Evolutionary conservation across 108 stramenopile genomes (phyloP).

Genomic region (Fragilaria radians): DNA sequence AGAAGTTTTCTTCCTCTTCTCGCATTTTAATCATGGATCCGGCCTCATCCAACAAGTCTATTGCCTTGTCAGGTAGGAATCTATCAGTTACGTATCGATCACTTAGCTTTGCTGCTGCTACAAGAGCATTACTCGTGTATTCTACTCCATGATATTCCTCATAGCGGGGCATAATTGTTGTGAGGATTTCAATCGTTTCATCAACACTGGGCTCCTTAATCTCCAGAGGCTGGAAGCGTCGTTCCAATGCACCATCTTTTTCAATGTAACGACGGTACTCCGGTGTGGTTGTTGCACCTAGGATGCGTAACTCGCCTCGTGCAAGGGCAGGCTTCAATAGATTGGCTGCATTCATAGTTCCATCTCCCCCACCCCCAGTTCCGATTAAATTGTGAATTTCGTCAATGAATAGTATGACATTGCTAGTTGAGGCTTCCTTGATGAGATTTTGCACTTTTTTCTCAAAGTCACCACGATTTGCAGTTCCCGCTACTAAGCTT

Average conservation of each 20-base stretch:
- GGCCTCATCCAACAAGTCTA: constrained; percentile 95
- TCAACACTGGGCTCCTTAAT: constrained; percentile 79
- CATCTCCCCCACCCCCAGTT: constrained; percentile 85
- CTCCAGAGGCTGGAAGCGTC: constrained; percentile 80
- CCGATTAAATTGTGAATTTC: constrained; percentile 80
- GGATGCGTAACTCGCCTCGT: constrained; percentile 59
- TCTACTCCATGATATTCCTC: constrained; percentile 73
- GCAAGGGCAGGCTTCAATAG: constrained; percentile 86
- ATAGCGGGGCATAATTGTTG: constrained; percentile 64
- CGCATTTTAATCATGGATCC: constrained; percentile 84
- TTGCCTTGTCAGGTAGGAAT: constrained; percentile 78
- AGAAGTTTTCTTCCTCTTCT: constrained; percentile 48
- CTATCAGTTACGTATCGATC: constrained; percentile 70
- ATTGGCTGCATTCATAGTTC: constrained; percentile 86
- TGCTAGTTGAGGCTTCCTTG: constrained; percentile 51
- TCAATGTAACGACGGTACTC: constrained; percentile 88
- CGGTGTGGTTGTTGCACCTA: constrained; percentile 86
- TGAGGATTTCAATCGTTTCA: constrained; percentile 75
- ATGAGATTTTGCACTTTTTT: constrained; percentile 71
- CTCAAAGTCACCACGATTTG: constrained; percentile 85
- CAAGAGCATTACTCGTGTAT: constrained; percentile 53
- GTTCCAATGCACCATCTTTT: constrained; percentile 81
- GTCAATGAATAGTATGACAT: constrained; percentile 81
- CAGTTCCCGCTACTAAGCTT: constrained; percentile 69
- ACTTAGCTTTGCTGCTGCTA: constrained; percentile 59